Percentiles rank a stretch among this genome's conserved stretches.
These are phyloP conservation scores for Spongospora subterranea DNA, from an alignment of 208 protist genomes.

Conservation along the genomic window DNA sequence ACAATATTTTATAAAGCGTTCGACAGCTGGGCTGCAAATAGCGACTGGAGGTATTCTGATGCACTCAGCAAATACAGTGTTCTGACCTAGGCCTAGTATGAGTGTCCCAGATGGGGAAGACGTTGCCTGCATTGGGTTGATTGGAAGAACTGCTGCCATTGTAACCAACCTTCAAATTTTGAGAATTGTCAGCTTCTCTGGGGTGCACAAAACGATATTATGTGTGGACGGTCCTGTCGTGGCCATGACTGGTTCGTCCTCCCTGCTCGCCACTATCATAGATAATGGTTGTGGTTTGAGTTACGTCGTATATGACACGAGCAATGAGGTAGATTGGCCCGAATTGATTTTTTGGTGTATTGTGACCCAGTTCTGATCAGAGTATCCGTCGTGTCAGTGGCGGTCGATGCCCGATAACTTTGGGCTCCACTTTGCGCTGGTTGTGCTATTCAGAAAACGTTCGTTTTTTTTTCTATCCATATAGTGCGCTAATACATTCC, in stretches of 20 bases:
- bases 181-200: not conserved
- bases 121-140: not conserved
- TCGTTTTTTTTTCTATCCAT: not conserved
- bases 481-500: not conserved
- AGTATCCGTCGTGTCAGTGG: not conserved
- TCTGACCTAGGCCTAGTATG: not conserved
- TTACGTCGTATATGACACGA: not conserved
- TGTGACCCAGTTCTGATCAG: not conserved
- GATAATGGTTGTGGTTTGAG: not conserved
- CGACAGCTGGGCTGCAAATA: conserved; percentile 34
- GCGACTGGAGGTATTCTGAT: conserved; percentile 25
- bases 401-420: not conserved
- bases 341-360: not conserved
- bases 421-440: not conserved
- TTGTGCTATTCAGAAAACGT: conserved; percentile 23
- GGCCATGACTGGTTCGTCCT: not conserved
- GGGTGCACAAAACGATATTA: not conserved
- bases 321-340: not conserved
- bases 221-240: conserved; percentile 1
- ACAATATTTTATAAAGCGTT: conserved; percentile 11
- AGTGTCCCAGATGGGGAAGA: not conserved
- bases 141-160: not conserved
- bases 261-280: not conserved
- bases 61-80: not conserved
- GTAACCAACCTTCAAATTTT: not conserved